Percentiles rank a stretch among this genome's conserved stretches.
Conservation (phyloP, 179 eudicot genomes). For the Amaranthus tricolor region DNA sequence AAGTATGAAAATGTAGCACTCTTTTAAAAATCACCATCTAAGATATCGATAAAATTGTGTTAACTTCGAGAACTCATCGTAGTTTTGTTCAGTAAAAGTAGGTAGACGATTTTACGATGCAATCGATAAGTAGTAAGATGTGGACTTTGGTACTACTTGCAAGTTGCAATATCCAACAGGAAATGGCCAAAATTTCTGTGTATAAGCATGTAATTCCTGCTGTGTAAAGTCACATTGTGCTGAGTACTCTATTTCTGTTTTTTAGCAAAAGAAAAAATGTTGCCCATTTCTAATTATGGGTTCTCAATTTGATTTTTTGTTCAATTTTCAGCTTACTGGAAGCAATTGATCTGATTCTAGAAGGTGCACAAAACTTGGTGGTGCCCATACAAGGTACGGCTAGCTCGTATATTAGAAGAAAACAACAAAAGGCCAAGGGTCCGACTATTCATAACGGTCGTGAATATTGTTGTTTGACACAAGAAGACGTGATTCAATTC, state of each 20-base stretch:
- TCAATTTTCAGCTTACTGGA: constrained; percentile 36
- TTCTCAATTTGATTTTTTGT: neutral
- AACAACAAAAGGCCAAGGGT: constrained; percentile 23
- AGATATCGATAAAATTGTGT: no score
- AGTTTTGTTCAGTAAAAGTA: no score
- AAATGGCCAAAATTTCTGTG: neutral
- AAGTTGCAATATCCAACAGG: neutral
- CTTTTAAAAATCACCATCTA: no score
- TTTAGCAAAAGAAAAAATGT: neutral
- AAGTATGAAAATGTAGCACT: no score
- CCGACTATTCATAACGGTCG: constrained; percentile 24
- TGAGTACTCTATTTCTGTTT: neutral
- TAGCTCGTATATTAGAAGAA: constrained; percentile 22
- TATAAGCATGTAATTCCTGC: neutral
- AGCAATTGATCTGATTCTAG: constrained; percentile 37
- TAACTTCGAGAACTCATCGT: no score
- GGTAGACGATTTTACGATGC: no score
- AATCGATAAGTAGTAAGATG: no score
- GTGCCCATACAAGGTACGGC: constrained; percentile 33
- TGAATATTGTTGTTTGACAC: constrained; percentile 43
- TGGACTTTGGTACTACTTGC: no score
- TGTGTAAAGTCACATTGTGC: neutral
- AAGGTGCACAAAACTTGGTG: constrained; percentile 42
- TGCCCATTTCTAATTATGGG: constrained; percentile 6
- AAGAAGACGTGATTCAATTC: constrained; percentile 40